These are phyloP conservation scores for Cladosporium oxysporum DNA, from an alignment of 2,329 filamentous ascomycete genomes.

Conservation along the genomic window DNA sequence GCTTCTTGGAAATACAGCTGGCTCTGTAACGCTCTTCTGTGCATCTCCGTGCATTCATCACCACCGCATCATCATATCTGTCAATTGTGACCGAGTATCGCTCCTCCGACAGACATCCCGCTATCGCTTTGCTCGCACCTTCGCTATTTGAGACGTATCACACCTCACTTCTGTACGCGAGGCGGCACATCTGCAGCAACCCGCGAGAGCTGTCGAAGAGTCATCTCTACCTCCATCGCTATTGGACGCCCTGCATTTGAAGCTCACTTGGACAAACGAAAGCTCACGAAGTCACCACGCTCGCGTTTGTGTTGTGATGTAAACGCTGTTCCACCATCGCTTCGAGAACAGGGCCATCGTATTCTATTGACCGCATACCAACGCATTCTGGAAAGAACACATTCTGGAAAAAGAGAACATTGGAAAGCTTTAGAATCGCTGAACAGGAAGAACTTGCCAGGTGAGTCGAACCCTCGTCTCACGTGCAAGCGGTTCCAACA, in stretches of 20 bases:
- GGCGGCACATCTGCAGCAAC: background rate
- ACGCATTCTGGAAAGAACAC: background rate
- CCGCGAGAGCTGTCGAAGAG: background rate
- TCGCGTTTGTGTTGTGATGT: background rate
- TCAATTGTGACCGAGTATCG: background rate
- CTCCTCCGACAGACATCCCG: background rate
- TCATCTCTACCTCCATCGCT: background rate
- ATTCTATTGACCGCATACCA: background rate
- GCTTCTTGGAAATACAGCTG: background rate
- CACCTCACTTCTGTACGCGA: constrained; percentile 1
- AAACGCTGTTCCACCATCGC: background rate
- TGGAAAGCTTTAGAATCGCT: background rate
- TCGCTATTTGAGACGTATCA: constrained; percentile 1
- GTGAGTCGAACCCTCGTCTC: background rate
- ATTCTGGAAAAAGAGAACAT: background rate
- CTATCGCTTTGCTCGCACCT: background rate
- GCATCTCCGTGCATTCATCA: background rate
- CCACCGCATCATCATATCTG: background rate
- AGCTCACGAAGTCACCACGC: background rate
- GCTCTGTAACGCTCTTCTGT: background rate
- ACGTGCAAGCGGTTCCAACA: background rate
- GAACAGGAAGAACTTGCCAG: background rate
- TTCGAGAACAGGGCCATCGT: background rate
- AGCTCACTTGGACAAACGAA: background rate
- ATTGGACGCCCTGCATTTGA: constrained; percentile 8